Base-by-base conservation (phyloP, 108 stramenopile genomes). In the Stephanodiscus triporus region DNA sequence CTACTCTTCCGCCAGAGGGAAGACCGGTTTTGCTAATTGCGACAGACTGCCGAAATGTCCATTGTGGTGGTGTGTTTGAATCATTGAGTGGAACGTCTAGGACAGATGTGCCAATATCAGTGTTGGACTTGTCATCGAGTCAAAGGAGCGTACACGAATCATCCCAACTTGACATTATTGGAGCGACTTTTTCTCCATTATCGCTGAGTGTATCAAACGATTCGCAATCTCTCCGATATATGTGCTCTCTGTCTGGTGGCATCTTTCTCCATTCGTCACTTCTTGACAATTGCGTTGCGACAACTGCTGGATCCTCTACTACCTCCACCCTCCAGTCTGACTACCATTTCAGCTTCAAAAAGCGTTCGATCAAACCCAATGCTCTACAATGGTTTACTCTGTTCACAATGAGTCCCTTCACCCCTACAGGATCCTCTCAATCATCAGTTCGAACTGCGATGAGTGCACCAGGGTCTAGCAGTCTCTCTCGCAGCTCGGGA, bases 311-410 rank as follows among this genome's bases (percentile, higher is more conserved):
- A 29, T 70, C 68, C 11, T 64, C 82, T 22, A 73, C 84, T 23
- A 49, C 7, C 32, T 34, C 76, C 30, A 70, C 54, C 26, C 68
- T 77, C 26, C 59, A 69, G 29, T 42, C 68, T 10, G 88, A 87
- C 61, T 30, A 47, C 40, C 85, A 83, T 36, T 81, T 86, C 62
- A 77, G 82, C 14, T 88, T 66, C 56, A 83, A 80, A 62, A 84
- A 81, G 27, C 80, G 86, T 47, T 81, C 84, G 9, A 68, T 90
- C 6, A 80, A 84, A 37, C 86, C 87, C 30, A 94, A 94, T 81
- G 90, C 88, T 14, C 60, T 94, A 2, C 93, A 94, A 60, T 90
- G 85, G 87, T 84, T 88, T 36, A 82, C 72, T 26, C 48, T 94
- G 11, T 94, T 90, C 62, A 83, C 79, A 24, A 14, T 91, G 42